These are phyloP conservation scores for Saturnispora diversa DNA, from an alignment of 805 yeast species.

Conservation along the genomic window DNA sequence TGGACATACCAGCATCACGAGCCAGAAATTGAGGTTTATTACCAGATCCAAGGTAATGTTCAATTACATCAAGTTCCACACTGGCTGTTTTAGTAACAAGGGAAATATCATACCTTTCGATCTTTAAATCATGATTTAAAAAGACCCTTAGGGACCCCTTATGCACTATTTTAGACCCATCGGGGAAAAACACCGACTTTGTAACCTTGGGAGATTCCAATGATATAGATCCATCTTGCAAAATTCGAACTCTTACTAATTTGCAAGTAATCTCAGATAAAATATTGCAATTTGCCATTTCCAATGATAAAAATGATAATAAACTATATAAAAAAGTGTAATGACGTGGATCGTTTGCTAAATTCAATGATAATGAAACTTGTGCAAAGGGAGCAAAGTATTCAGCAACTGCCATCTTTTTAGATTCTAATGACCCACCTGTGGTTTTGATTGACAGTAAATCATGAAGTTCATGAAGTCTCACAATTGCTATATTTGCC, in stretches of 20 bases:
- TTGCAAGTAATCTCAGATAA: conserved; percentile 45
- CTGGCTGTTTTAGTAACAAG: conserved; percentile 38
- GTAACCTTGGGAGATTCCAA: conserved; percentile 46
- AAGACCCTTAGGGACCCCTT: conserved; percentile 54
- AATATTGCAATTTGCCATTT: conserved; percentile 44
- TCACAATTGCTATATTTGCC: conserved; percentile 43
- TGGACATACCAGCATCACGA: conserved; percentile 35
- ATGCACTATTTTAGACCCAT: conserved; percentile 62
- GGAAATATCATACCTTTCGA: conserved; percentile 67
- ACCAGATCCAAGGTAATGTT: conserved; percentile 24
- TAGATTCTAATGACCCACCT: conserved; percentile 38
- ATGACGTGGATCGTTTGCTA: conserved; percentile 40
- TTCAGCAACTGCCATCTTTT: conserved; percentile 43
- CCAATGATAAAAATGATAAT: conserved; percentile 54
- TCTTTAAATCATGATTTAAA: conserved; percentile 52
- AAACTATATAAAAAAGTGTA: conserved; percentile 59
- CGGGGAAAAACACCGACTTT: conserved; percentile 46
- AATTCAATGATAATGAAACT: conserved; percentile 39
- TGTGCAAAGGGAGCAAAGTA: conserved; percentile 46
- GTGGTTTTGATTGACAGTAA: conserved; percentile 30
- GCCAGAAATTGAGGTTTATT: background rate
- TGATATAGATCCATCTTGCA: conserved; percentile 45
- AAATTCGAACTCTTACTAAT: conserved; percentile 41
- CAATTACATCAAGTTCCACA: conserved; percentile 40
- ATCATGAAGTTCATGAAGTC: conserved; percentile 44